phyloP scores from a whole-genome alignment of 2,329 filamentous ascomycete species.

The Colletotrichum sidae region DNA sequence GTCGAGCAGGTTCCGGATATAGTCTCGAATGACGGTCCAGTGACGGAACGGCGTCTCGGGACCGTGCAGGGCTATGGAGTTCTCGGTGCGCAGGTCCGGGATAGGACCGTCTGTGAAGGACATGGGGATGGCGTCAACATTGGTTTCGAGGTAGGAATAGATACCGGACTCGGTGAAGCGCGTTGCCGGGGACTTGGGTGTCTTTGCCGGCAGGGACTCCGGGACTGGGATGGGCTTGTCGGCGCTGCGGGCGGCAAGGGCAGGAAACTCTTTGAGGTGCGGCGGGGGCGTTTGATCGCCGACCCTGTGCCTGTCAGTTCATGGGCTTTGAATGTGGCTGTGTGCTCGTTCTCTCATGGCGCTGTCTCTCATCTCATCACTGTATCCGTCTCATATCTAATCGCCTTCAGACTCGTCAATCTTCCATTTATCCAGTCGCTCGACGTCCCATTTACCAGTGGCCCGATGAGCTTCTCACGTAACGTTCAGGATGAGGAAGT shows the following conservation, averaged over 20 bases:
- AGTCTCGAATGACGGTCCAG: constrained; percentile 67
- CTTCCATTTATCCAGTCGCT: too few species aligned
- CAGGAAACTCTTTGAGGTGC: constrained; percentile 56
- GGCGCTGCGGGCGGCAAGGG: constrained; percentile 60
- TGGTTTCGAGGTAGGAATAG: constrained; percentile 74
- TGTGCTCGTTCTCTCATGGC: neutral
- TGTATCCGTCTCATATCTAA: too few species aligned
- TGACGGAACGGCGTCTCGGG: constrained; percentile 70
- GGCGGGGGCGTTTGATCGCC: constrained; percentile 52
- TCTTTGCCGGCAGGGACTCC: constrained; percentile 56
- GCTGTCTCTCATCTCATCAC: neutral
- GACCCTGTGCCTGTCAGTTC: constrained; percentile 49
- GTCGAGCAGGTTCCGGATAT: constrained; percentile 63
- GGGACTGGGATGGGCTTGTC: constrained; percentile 63
- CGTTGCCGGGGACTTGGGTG: constrained; percentile 51
- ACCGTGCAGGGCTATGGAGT: constrained; percentile 58
- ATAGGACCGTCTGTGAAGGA: constrained; percentile 69
- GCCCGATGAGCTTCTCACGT: too few species aligned
- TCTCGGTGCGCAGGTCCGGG: constrained; percentile 48
- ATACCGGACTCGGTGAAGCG: constrained; percentile 69
- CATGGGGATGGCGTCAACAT: constrained; percentile 71
- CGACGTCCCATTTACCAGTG: too few species aligned
- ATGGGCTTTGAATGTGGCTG: neutral
- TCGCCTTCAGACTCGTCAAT: too few species aligned
- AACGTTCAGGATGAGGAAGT: too few species aligned